Base-by-base conservation (phyloP, 768 basidiomycete species). In the Boletus rubescentipes region DNA sequence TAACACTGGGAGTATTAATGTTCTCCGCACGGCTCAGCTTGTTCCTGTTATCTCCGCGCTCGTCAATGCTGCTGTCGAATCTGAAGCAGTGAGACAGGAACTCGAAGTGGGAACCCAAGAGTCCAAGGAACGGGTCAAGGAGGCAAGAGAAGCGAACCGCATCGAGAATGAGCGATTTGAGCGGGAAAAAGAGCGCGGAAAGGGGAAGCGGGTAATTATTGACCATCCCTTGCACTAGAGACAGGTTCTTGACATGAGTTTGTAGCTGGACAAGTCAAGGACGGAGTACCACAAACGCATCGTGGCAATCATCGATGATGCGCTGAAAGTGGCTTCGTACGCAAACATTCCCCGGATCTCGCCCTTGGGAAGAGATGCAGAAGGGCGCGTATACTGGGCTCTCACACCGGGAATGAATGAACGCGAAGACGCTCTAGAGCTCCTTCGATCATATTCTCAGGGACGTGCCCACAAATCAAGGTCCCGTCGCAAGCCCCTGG, bases 361-460 rank as follows among this genome's bases (percentile, higher is more conserved):
- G 8, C 74, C 81, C 2, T 72, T 91, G n/a, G 91, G 91, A n/a
- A 75, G 70, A 26, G 91, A 92, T 61, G 55, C 67, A 14, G 86
- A 85, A 8, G 86, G 87, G 11, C 80, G 89, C 18, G 61, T 75
- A 18, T 93, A 89, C 65, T 90, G 84, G 74, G 80, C 79, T 10
- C 70, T 89, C 26, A 80, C 83, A 0, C 85, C 89, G 5, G 79
- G 84, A 18, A 60, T 76, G 42, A 67, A 71, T 14, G 87, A 91
- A 65, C 74, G 80, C 23, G 83, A 87, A 39, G 69, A 62, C 52
- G 77, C 69, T 75, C 79, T 47, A 53, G 67, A 59, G 15, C 41
- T 60, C 23, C 69, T 68, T 48, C 50, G 43, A 23, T 62, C 61
- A 9, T 49, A 51, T 34, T 57, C 65, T 30, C 72, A 58, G 47